Conservation (phyloP, 2,329 filamentous ascomycete genomes). For the Neofusicoccum parvum region DNA sequence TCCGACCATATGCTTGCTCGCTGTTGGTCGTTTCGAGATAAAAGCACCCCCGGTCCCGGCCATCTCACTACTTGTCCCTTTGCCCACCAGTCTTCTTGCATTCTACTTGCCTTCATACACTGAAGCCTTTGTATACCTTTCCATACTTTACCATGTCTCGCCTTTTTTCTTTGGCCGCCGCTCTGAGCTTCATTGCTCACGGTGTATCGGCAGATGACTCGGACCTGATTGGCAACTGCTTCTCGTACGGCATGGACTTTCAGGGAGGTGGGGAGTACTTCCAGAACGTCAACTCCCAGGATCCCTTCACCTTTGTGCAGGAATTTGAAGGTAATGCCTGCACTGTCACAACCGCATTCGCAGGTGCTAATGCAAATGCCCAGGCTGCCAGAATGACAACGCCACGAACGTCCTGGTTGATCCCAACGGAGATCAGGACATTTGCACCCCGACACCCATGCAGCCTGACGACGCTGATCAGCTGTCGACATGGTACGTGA, state of each 20-base stretch:
- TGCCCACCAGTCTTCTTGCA: not conserved
- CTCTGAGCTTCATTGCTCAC: slow-evolving; percentile 24
- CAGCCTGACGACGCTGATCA: slow-evolving; percentile 38
- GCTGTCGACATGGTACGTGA: slow-evolving; percentile 38
- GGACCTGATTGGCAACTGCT: slow-evolving; percentile 23
- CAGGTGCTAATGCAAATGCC: slow-evolving; percentile 1
- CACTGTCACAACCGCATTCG: not conserved
- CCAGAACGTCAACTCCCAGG: slow-evolving; percentile 43
- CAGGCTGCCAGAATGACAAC: slow-evolving; percentile 39
- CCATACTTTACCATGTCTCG: not conserved
- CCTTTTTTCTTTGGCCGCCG: slow-evolving; percentile 18
- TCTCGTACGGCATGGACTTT: slow-evolving; percentile 41
- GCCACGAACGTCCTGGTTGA: slow-evolving; percentile 44
- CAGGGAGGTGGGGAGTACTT: slow-evolving; percentile 43
- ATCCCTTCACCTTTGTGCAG: slow-evolving; percentile 44
- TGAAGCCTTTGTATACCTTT: not conserved
- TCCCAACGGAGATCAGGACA: slow-evolving; percentile 39
- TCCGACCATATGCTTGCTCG: not conserved
- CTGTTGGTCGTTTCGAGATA: not conserved
- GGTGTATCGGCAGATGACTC: slow-evolving; percentile 18
- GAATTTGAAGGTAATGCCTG: slow-evolving; percentile 36
- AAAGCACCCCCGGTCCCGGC: not conserved
- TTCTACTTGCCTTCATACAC: not conserved
- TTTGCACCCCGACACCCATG: slow-evolving; percentile 41
- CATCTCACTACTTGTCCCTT: not conserved